Evolutionary conservation across 495 filamentous ascomycete species (phyloP), one percentile per base, ranked within the genome.

Genomic region (Pseudotulostoma volvatum): DNA sequence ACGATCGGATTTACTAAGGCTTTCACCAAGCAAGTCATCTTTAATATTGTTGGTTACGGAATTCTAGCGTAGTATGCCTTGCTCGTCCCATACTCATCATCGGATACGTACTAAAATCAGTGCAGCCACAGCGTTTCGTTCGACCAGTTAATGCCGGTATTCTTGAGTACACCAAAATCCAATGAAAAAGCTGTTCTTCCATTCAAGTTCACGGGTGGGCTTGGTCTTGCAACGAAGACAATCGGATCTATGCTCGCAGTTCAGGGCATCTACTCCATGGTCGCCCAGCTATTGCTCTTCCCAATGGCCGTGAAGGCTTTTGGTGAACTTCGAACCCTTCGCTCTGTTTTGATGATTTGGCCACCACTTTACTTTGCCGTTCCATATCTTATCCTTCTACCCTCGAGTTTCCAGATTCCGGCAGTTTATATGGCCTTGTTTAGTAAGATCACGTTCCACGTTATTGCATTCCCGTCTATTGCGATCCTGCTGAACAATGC

Each of bases 1-100:
- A 34, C 54, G 38, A 37, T 46, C 42, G 53, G 57, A 20, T 52
- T 47, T 42, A 55, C 48, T 41, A 70, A 70, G 44, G 71, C 71
- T 3, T 93, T 97, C 52, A 94, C 80, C 13, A 70, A 59, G 48
- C 83, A 86, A 36, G 81, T 96, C 35, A 53, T 92, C 36, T 61
- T 84, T 32, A 82, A 81, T 44, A 93, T 96, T 44, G 56, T 87
- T 35, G 82, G 76, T 37, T 93, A 90, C 49, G 92, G 90, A 28
- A 83, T 97, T 48, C 68, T 97, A 19, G 90, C 90, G 43, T 95
- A 93, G 83, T 94, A 72, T 74, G 85, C 79, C 42, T 43, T 37
- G 39, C 30, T 40, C 44, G 19, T 16, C 21, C 5, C 8, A 30
- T 13, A 41, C 37, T 18, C 32, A 25, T 36, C 31, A 39, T 37